Conservation (phyloP, 352 stramenopile species). For the Phytophthora europaea region DNA sequence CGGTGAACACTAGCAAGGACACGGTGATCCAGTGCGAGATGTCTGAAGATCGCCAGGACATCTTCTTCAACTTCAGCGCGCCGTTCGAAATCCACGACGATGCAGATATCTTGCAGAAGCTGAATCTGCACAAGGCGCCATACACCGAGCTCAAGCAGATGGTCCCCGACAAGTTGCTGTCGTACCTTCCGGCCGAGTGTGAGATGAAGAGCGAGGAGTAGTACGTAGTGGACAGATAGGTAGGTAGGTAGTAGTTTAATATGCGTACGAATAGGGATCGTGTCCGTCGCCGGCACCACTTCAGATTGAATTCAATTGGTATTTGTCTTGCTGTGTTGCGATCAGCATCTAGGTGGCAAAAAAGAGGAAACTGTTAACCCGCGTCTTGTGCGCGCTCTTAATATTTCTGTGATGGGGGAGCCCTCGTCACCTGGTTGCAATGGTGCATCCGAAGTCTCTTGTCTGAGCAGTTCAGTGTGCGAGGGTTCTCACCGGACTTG, state of each 20-base stretch:
- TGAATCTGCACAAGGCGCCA: slow-evolving; percentile 90
- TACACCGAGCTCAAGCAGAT: slow-evolving; percentile 77
- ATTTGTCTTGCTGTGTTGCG: slow-evolving; percentile 14
- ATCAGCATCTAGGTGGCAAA: slow-evolving; percentile 16
- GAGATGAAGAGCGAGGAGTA: slow-evolving; percentile 78
- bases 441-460: not conserved
- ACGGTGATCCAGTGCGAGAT: slow-evolving; percentile 98
- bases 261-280: slow-evolving; percentile 16
- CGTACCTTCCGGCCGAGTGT: slow-evolving; percentile 82
- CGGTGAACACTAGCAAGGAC: slow-evolving; percentile 95
- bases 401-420: slow-evolving; percentile 8
- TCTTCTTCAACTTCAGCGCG: slow-evolving; percentile 98
- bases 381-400: slow-evolving; percentile 6
- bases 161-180: slow-evolving; percentile 80
- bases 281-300: slow-evolving; percentile 15
- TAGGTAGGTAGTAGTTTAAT: slow-evolving; percentile 34
- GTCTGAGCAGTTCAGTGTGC: not conserved
- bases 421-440: slow-evolving; percentile 2
- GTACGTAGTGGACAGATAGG: slow-evolving; percentile 14
- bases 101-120: slow-evolving; percentile 96
- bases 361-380: slow-evolving; percentile 15
- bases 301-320: slow-evolving; percentile 22
- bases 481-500: slow-evolving; percentile 2
- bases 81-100: slow-evolving; percentile 99
- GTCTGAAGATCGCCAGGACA: slow-evolving; percentile 94